These are phyloP conservation scores for Venturia oleaginea DNA, from an alignment of 2,329 filamentous ascomycete species.

Conservation along the genomic window DNA sequence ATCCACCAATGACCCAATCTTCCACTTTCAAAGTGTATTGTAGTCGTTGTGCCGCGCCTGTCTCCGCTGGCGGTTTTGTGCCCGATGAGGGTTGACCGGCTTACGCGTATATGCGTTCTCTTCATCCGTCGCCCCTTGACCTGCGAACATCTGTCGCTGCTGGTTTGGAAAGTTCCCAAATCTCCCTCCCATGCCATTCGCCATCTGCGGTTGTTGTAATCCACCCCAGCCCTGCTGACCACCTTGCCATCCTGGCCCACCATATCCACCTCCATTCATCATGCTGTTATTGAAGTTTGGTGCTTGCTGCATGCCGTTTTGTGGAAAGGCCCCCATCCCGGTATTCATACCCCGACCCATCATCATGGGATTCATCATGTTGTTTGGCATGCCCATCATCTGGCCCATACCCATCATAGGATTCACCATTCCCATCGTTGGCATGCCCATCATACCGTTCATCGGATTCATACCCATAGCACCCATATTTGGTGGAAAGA, in stretches of 20 bases:
- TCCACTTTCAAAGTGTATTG: constrained; percentile 10
- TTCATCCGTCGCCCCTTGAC: constrained; percentile 54
- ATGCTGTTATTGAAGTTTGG: constrained; percentile 23
- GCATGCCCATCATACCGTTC: constrained; percentile 29
- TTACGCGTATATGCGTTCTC: constrained; percentile 93
- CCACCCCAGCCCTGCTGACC: constrained; percentile 15
- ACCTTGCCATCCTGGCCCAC: constrained; percentile 10
- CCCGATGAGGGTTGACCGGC: constrained; percentile 83
- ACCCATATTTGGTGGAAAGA: constrained; percentile 33
- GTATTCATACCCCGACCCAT: constrained; percentile 27
- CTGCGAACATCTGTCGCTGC: constrained; percentile 45
- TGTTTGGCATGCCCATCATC: constrained; percentile 33
- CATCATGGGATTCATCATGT: constrained; percentile 24
- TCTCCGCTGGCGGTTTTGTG: constrained; percentile 31
- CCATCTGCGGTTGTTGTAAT: constrained; percentile 25
- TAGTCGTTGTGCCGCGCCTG: constrained; percentile 11
- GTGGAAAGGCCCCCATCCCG: constrained; percentile 28
- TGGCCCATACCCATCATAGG: constrained; percentile 28
- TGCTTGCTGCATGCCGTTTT: constrained; percentile 23
- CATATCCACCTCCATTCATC: constrained; percentile 4
- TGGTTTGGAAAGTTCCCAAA: constrained; percentile 35
- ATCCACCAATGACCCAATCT: not conserved
- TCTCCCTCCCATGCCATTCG: constrained; percentile 17
- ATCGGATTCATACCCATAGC: constrained; percentile 34
- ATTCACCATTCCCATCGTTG: constrained; percentile 35